Evolutionary conservation across 805 yeast genomes (phyloP).

Genomic region (Sugiyamaella floridensis): DNA sequence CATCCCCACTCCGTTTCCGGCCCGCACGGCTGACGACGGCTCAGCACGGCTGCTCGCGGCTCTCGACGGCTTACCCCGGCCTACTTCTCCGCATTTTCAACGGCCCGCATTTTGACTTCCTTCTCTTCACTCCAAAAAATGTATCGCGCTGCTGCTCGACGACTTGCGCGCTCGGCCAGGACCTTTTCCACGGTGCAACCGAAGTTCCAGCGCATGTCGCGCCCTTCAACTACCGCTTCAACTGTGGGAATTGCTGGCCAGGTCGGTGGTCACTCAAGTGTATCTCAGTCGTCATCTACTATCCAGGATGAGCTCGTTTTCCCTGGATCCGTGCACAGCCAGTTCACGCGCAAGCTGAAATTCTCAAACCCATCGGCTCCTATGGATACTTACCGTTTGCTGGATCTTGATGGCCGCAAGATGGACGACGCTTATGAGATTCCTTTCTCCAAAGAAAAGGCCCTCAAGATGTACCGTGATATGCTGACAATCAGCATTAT

Average conservation of each 20-base stretch:
- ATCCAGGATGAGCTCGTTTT: slow-evolving; percentile 23
- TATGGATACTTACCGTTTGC: slow-evolving; percentile 26
- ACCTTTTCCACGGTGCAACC: not conserved
- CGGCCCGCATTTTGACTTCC: not conserved
- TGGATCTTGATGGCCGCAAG: slow-evolving; percentile 25
- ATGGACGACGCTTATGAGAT: slow-evolving; percentile 22
- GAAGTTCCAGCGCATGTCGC: not conserved
- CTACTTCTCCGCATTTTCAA: not conserved
- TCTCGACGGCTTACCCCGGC: not conserved
- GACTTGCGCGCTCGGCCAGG: not conserved
- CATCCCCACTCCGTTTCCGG: too few relatives aligned
- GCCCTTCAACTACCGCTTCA: not conserved
- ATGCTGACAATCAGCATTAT: slow-evolving; percentile 29
- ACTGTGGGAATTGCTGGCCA: not conserved
- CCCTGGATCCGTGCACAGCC: slow-evolving; percentile 23
- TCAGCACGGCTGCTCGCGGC: not conserved
- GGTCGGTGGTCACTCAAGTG: not conserved
- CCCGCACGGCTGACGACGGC: not conserved
- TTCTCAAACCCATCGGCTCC: slow-evolving; percentile 19
- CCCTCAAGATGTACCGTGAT: slow-evolving; percentile 27
- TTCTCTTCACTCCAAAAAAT: not conserved
- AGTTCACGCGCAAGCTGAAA: slow-evolving; percentile 17
- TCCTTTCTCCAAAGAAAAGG: slow-evolving; percentile 20
- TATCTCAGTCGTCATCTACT: slow-evolving; percentile 18
- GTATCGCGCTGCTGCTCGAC: not conserved